Conservation (phyloP, 768 basidiomycete species). For the Calvatia gigantea region DNA sequence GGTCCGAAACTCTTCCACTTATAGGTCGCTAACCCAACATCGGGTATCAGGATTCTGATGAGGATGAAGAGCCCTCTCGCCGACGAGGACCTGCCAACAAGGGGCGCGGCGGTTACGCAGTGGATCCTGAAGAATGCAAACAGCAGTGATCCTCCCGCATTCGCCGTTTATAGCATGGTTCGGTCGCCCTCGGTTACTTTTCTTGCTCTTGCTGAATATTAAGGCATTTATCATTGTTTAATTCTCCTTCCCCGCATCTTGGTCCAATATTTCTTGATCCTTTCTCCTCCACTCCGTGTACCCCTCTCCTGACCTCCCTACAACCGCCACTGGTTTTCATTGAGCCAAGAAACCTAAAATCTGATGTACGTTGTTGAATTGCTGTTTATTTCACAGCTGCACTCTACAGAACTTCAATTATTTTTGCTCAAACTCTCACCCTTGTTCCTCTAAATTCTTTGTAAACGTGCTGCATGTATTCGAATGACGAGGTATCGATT, state of each 20-base stretch:
- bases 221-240: slow-evolving; percentile 3
- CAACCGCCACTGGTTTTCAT: background rate
- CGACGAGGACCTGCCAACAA: slow-evolving; percentile 59
- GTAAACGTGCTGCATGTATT: too few species aligned
- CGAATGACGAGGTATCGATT: too few species aligned
- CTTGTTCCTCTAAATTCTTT: too few species aligned
- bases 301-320: background rate
- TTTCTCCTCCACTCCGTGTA: background rate
- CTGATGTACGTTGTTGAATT: background rate
- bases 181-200: background rate
- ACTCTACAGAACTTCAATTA: background rate
- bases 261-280: background rate
- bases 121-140: slow-evolving; percentile 87
- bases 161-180: background rate
- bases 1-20: slow-evolving; percentile 26
- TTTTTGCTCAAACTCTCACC: too few species aligned
- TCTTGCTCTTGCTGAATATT: background rate
- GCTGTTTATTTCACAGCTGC: too few species aligned
- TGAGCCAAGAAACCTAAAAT: background rate
- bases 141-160: slow-evolving; percentile 56
- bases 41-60: slow-evolving; percentile 59
- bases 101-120: slow-evolving; percentile 48
- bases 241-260: background rate
- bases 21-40: background rate
- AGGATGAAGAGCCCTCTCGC: slow-evolving; percentile 52